Evolutionary conservation across 225 moss, liverwort and hornwort genomes (phyloP).

Genomic region (Pseudoscleropodium purum): DNA sequence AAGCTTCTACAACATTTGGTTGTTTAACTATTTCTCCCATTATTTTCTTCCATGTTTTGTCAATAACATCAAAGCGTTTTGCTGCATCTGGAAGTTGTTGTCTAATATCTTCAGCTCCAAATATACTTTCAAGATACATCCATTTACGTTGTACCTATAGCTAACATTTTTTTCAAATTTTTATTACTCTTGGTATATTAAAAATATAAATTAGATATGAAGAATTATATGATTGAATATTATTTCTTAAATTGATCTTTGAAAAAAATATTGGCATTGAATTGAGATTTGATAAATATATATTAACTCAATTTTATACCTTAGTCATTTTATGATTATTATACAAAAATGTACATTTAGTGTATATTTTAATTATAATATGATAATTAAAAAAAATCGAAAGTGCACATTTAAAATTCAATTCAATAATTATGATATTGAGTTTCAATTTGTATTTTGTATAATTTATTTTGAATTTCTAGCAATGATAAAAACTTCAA

Average conservation of each 20-base stretch:
- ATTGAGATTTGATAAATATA: no score
- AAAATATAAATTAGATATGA: no score
- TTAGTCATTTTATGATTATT: no score
- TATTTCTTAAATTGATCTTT: neutral
- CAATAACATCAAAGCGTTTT: conserved; percentile 66
- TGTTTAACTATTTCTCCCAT: conserved; percentile 60
- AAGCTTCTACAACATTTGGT: conserved; percentile 67
- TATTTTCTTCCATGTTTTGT: conserved; percentile 77
- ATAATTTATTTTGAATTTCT: neutral
- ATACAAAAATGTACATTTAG: neutral
- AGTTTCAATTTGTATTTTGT: neutral
- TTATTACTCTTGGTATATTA: no score
- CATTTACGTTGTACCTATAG: conserved; percentile 76
- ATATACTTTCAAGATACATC: conserved; percentile 89
- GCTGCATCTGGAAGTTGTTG: conserved; percentile 80
- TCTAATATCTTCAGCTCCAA: conserved; percentile 75
- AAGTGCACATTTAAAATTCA: neutral
- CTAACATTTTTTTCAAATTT: neutral
- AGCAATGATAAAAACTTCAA: neutral
- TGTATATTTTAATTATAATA: neutral
- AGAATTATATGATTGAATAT: no score
- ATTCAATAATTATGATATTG: no score
- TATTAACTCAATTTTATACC: no score
- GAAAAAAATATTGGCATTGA: no score
- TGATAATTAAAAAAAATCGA: neutral